Percentiles rank a stretch among this genome's conserved stretches.
Conservation (phyloP, 345 rosid species). For the Linum lewisii region DNA sequence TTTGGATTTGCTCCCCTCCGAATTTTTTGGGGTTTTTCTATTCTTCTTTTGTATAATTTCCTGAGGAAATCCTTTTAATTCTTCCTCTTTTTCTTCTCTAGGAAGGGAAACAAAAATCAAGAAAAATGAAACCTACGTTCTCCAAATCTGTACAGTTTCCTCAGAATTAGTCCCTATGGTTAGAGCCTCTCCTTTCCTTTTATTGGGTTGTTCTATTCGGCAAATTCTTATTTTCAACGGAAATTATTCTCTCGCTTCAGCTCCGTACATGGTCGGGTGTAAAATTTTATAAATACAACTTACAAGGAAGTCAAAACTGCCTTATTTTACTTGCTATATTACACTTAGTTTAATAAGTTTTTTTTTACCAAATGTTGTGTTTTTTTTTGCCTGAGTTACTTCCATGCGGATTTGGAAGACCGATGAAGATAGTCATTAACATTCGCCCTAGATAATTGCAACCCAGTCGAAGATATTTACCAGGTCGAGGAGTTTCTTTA, state of each 20-base stretch:
- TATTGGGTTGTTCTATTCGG: background rate
- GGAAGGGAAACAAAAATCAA: background rate
- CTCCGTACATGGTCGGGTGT: background rate
- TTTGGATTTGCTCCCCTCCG: conserved; percentile 7
- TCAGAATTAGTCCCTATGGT: background rate
- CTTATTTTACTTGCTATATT: too few species aligned
- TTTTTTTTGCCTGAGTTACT: too few species aligned
- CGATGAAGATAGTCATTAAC: too few species aligned
- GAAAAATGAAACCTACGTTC: background rate
- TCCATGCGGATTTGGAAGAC: too few species aligned
- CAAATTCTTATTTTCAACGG: background rate
- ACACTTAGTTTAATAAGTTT: too few species aligned
- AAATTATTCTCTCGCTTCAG: background rate
- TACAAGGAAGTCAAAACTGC: too few species aligned
- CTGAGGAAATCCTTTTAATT: conserved; percentile 1
- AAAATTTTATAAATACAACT: too few species aligned
- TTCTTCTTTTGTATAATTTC: too few species aligned
- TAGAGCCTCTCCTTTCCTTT: background rate
- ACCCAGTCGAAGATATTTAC: too few species aligned
- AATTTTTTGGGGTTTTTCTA: background rate
- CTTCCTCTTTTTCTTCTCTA: background rate
- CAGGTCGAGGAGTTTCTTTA: too few species aligned
- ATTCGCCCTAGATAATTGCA: too few species aligned
- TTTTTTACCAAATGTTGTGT: too few species aligned
- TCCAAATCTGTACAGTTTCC: background rate